Conservation (phyloP, 257 asterid genomes). For the Anisodus tanguticus region DNA sequence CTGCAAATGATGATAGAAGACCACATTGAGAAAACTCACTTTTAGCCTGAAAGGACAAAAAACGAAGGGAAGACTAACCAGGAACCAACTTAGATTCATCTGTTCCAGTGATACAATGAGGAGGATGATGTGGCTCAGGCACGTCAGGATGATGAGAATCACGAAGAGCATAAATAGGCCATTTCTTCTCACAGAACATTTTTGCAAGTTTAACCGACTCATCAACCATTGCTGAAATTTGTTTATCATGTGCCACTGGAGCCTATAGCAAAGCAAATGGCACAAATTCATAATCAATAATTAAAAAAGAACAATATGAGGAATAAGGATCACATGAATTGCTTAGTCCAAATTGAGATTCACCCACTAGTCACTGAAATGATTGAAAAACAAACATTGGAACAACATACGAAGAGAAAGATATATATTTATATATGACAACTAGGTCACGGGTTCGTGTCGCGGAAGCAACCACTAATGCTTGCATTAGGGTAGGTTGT, state of each 20-base stretch:
- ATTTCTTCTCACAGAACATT: slow-evolving; percentile 63
- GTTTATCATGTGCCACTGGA: slow-evolving; percentile 70
- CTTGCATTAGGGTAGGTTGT: not conserved
- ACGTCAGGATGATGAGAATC: slow-evolving; percentile 85
- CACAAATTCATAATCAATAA: not conserved
- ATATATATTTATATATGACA: not conserved
- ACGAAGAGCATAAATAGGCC: slow-evolving; percentile 81
- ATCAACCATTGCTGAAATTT: slow-evolving; percentile 80
- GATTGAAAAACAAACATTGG: not conserved
- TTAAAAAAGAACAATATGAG: not conserved
- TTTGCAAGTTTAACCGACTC: slow-evolving; percentile 73
- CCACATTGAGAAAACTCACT: slow-evolving; percentile 13
- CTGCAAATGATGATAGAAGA: slow-evolving; percentile 47
- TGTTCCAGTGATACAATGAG: slow-evolving; percentile 83
- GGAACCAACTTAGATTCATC: slow-evolving; percentile 84
- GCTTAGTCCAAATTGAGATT: not conserved
- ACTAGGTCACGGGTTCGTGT: no score
- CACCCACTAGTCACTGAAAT: not conserved
- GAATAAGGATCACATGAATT: not conserved
- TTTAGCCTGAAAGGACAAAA: not conserved
- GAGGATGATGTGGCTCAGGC: slow-evolving; percentile 94
- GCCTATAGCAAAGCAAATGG: slow-evolving; percentile 54
- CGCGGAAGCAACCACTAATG: no score
- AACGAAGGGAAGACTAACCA: slow-evolving; percentile 42
- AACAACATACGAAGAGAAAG: not conserved